phyloP scores from a whole-genome alignment of 164 flowering plant species.

The Liquidambar formosana region DNA sequence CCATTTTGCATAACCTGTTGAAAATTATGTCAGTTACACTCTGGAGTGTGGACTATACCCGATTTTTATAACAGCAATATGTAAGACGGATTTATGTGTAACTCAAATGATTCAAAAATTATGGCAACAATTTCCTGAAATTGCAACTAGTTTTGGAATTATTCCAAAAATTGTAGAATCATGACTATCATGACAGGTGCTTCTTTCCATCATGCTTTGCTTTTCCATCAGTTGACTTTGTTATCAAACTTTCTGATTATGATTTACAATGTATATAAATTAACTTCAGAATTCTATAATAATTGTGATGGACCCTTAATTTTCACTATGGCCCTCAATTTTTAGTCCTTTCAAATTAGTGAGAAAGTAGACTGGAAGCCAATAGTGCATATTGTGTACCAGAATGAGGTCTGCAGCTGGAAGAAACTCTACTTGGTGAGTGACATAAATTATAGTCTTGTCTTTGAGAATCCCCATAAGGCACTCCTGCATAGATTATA shows the following conservation, averaged over 20 bases:
- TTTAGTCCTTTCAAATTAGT: no score
- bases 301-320: no score
- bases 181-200: no score
- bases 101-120: background rate
- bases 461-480: slow-evolving; percentile 82
- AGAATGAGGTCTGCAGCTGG: slow-evolving; percentile 95
- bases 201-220: no score
- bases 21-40: slow-evolving; percentile 8
- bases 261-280: no score
- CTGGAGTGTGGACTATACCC: background rate
- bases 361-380: background rate
- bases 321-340: no score
- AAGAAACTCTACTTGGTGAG: slow-evolving; percentile 99
- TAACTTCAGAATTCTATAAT: no score
- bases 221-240: no score
- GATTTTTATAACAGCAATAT: no score
- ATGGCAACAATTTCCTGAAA: background rate
- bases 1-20: slow-evolving; percentile 95
- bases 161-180: no score
- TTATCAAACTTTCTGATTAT: no score
- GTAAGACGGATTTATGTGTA: background rate
- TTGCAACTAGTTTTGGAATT: no score
- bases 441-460: slow-evolving; percentile 81
- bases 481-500: slow-evolving; percentile 64
- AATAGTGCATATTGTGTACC: slow-evolving; percentile 43